A percentile compares a stretch with the other conserved stretches of the same genome.
phyloP scores from a whole-genome alignment of 2,329 filamentous ascomycete species.

The Fusarium nygamai region DNA sequence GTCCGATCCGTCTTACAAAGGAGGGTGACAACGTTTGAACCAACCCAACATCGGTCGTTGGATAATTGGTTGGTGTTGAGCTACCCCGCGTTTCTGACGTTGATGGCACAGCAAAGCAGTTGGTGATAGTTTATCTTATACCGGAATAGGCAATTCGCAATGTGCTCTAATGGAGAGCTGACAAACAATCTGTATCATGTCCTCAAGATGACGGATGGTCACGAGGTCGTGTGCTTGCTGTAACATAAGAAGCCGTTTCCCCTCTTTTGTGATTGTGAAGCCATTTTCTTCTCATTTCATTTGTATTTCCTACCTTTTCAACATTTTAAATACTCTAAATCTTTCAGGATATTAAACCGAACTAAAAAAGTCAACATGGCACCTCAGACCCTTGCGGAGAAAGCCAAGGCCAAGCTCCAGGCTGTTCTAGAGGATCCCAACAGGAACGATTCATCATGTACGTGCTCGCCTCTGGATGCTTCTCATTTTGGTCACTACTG shows the following conservation, averaged over 20 bases:
- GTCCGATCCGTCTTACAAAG: neutral
- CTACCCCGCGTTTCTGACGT: constrained; percentile 39
- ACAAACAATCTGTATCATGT: constrained; percentile 4
- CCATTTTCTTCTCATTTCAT: neutral
- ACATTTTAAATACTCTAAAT: neutral
- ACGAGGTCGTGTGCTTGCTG: neutral
- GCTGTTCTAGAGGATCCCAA: constrained; percentile 29
- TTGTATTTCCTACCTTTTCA: neutral
- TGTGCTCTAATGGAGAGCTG: neutral
- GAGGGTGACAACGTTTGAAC: neutral
- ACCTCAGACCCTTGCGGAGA: constrained; percentile 27
- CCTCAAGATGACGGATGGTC: constrained; percentile 22
- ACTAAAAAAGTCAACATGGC: constrained; percentile 1
- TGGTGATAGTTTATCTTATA: constrained; percentile 13
- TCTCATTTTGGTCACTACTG: neutral
- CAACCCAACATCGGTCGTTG: neutral
- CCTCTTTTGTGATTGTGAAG: constrained; percentile 2
- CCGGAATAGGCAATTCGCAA: constrained; percentile 9
- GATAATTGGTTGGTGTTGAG: neutral
- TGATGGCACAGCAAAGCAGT: constrained; percentile 9
- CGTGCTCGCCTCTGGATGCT: rapidly evolving
- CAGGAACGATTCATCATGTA: constrained; percentile 28
- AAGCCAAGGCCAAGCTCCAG: constrained; percentile 33
- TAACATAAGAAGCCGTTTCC: constrained; percentile 17
- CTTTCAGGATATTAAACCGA: neutral